A percentile compares a stretch with the other conserved stretches of the same genome.
Evolutionary conservation across 2,329 filamentous ascomycete species (phyloP).

Genomic region (Aspergillus unguis): DNA sequence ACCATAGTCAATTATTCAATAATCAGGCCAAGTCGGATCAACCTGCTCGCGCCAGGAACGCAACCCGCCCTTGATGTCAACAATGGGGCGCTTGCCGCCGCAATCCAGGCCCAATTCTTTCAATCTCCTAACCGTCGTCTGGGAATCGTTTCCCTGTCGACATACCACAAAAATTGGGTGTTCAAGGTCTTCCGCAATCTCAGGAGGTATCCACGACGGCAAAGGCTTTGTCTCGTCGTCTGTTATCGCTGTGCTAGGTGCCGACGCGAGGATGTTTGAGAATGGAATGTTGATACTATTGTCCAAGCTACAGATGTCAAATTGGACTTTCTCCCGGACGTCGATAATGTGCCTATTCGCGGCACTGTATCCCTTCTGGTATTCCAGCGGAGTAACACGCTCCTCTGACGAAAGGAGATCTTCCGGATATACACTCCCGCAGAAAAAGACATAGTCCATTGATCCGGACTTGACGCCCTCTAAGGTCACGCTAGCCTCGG

Average conservation of each 20-base stretch:
- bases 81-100: constrained; percentile 33
- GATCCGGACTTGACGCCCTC: constrained; percentile 62
- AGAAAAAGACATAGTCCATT: constrained; percentile 83
- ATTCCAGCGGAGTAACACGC: constrained; percentile 64
- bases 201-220: constrained; percentile 28
- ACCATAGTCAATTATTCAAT: constrained; percentile 19
- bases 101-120: constrained; percentile 38
- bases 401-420: constrained; percentile 60
- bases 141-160: constrained; percentile 50
- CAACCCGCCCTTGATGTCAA: constrained; percentile 43
- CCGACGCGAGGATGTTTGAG: constrained; percentile 36
- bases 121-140: constrained; percentile 42
- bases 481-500: constrained; percentile 59
- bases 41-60: constrained; percentile 43
- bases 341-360: constrained; percentile 59
- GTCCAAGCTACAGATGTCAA: constrained; percentile 71
- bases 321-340: constrained; percentile 80
- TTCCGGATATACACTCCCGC: constrained; percentile 60
- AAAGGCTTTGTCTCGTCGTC: constrained; percentile 8
- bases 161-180: constrained; percentile 46
- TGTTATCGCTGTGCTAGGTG: constrained; percentile 1
- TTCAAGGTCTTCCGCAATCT: constrained; percentile 23
- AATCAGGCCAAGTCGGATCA: constrained; percentile 42
- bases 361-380: constrained; percentile 37
- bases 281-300: constrained; percentile 65